Percentiles rank a stretch among this genome's conserved stretches.
phyloP scores from a whole-genome alignment of 768 basidiomycete species.

The Pleurotus tuber-regium region DNA sequence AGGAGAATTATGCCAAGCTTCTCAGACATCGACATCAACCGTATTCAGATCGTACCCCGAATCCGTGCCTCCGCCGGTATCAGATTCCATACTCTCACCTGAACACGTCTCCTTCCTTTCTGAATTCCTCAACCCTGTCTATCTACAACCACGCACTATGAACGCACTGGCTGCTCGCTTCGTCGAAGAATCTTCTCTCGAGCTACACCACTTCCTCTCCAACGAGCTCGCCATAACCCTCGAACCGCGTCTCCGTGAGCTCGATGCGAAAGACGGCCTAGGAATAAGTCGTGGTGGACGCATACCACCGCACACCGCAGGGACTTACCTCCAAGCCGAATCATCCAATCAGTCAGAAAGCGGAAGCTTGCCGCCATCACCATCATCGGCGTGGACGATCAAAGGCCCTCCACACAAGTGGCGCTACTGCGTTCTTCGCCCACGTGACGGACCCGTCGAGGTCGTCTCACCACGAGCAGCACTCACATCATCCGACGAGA shows the following conservation, averaged over 20 bases:
- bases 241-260: constrained; percentile 59
- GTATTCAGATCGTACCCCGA: constrained; percentile 55
- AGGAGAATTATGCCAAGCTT: no score
- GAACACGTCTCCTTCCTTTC: constrained; percentile 71
- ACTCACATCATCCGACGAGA: constrained; percentile 50
- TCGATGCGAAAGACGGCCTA: constrained; percentile 65
- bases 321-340: constrained; percentile 31
- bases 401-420: constrained; percentile 93
- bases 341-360: background rate
- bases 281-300: constrained; percentile 46
- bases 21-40: constrained; percentile 61
- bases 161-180: constrained; percentile 78
- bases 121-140: constrained; percentile 85
- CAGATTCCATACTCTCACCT: constrained; percentile 50
- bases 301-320: constrained; percentile 70
- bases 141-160: constrained; percentile 81
- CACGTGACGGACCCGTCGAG: constrained; percentile 31
- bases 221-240: constrained; percentile 66
- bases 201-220: constrained; percentile 83
- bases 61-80: constrained; percentile 44
- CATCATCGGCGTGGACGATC: constrained; percentile 54
- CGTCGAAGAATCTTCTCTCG: constrained; percentile 81
- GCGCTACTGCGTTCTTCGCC: constrained; percentile 77
- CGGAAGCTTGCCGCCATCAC: background rate
- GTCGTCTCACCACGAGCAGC: constrained; percentile 53